A percentile compares a stretch with the other conserved stretches of the same genome.
phyloP scores from a whole-genome alignment of 352 stramenopile genomes.

The Phytopythium sindhum region DNA sequence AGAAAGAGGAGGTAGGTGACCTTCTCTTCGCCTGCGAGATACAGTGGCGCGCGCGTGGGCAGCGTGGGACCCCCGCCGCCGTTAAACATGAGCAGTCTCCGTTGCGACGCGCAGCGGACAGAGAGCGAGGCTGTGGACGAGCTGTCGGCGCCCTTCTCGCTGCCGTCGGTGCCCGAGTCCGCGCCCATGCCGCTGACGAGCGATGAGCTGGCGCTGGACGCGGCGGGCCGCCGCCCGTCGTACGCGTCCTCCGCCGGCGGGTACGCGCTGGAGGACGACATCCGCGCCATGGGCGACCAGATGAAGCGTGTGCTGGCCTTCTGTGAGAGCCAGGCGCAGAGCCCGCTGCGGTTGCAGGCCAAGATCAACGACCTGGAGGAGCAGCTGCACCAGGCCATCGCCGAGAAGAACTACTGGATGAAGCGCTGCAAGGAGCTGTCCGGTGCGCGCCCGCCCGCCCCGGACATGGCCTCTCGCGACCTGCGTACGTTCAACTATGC shows the following conservation, averaged over 20 bases:
- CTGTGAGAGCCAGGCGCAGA: slow-evolving; percentile 71
- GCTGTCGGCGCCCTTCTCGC: slow-evolving; percentile 10
- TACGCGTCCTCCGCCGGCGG: slow-evolving; percentile 38
- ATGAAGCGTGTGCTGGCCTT: slow-evolving; percentile 81
- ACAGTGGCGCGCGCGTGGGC: too few species aligned
- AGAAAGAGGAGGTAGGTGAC: background rate
- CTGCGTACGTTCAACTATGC: slow-evolving; percentile 13
- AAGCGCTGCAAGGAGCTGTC: slow-evolving; percentile 77
- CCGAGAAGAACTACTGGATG: slow-evolving; percentile 91
- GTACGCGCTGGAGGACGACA: slow-evolving; percentile 71
- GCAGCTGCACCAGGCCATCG: slow-evolving; percentile 65
- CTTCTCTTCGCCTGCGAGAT: background rate
- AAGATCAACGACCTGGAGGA: slow-evolving; percentile 81
- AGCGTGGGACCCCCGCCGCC: too few species aligned
- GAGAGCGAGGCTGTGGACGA: background rate
- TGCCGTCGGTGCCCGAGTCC: slow-evolving; percentile 21
- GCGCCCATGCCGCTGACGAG: slow-evolving; percentile 15
- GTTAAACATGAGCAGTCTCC: slow-evolving; percentile 1
- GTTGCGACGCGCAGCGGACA: background rate
- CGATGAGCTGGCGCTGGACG: slow-evolving; percentile 7
- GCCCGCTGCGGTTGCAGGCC: slow-evolving; percentile 61
- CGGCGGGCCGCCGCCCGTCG: slow-evolving; percentile 30
- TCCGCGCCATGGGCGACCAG: slow-evolving; percentile 73
- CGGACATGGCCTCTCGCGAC: slow-evolving; percentile 25
- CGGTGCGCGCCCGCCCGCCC: slow-evolving; percentile 20